Percentiles rank a stretch among this genome's conserved stretches.
These are phyloP conservation scores for Mycena vitilis DNA, from an alignment of 768 basidiomycete species.

Conservation along the genomic window DNA sequence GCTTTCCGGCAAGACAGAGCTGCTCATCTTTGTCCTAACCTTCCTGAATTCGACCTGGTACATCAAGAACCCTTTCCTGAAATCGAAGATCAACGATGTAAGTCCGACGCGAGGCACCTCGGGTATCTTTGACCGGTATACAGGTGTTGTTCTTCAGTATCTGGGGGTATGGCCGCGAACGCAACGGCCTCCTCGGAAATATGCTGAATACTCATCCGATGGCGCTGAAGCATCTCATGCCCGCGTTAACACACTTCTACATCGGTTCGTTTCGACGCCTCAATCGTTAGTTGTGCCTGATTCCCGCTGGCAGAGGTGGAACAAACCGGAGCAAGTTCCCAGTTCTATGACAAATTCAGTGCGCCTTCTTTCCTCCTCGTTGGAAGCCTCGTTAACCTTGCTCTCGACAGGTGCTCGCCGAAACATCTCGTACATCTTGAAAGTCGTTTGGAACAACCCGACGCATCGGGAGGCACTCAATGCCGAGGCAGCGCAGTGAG, in stretches of 20 bases:
- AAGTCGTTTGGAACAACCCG: conserved; percentile 92
- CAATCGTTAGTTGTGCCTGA: conserved; percentile 7
- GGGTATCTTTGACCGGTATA: conserved; percentile 15
- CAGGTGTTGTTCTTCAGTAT: conserved; percentile 83
- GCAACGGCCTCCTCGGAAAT: conserved; percentile 80
- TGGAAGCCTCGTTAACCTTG: conserved; percentile 20
- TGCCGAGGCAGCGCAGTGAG: conserved; percentile 75
- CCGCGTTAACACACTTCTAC: conserved; percentile 93
- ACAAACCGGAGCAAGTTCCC: conserved; percentile 95
- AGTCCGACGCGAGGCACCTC: conserved; percentile 34
- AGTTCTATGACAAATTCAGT: conserved; percentile 99
- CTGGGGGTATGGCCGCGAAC: conserved; percentile 73
- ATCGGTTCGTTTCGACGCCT: conserved; percentile 68
- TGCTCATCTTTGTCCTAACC: conserved; percentile 88
- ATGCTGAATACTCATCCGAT: conserved; percentile 86
- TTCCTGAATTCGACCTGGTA: conserved; percentile 96
- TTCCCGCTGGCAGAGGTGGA: conserved; percentile 81
- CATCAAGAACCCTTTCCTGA: conserved; percentile 98
- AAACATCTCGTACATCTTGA: conserved; percentile 89
- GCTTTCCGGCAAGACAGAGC: conserved; percentile 84
- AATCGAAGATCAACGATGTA: conserved; percentile 95
- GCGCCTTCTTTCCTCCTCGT: conserved; percentile 45
- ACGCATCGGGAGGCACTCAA: conserved; percentile 89
- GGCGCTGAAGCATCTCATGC: conserved; percentile 90
- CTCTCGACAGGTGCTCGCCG: conserved; percentile 67